These are phyloP conservation scores for Limnanthes douglasii DNA, from an alignment of 345 rosid genomes.

Conservation along the genomic window DNA sequence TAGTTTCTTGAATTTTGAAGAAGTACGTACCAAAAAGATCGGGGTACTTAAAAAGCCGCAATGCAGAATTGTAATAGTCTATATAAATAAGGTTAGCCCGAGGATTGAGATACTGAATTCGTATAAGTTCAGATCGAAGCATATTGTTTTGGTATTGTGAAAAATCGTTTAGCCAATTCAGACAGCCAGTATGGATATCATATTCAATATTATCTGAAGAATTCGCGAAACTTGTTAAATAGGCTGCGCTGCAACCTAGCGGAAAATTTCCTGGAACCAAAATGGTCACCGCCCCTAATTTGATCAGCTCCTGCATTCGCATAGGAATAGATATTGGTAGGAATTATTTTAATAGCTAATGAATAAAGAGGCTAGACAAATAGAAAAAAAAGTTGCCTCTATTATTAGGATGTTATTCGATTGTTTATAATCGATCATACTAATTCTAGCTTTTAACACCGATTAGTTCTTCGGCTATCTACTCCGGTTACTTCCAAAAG, in stretches of 20 bases:
- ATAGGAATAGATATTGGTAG: too few species aligned
- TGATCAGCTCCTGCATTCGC: constrained; percentile 30
- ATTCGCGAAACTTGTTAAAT: constrained; percentile 15
- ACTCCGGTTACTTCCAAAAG: too few species aligned
- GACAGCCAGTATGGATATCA: constrained; percentile 26
- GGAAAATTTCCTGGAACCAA: constrained; percentile 33
- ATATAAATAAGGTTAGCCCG: constrained; percentile 17
- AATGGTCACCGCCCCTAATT: constrained; percentile 24
- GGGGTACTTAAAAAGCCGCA: constrained; percentile 17
- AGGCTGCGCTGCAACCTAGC: constrained; percentile 18
- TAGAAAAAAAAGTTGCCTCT: too few species aligned
- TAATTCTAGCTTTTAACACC: too few species aligned
- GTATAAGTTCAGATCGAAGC: constrained; percentile 14
- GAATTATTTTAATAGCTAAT: too few species aligned
- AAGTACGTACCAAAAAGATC: too few species aligned
- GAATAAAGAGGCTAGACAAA: too few species aligned
- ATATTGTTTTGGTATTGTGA: constrained; percentile 19
- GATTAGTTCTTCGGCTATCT: too few species aligned
- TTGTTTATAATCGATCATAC: too few species aligned
- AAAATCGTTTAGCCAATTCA: constrained; percentile 24
- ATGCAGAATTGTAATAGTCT: constrained; percentile 19
- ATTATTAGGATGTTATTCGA: too few species aligned
- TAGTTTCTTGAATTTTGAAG: too few species aligned
- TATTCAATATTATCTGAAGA: constrained; percentile 7
- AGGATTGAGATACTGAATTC: constrained; percentile 14